Conservation (phyloP, 2,329 filamentous ascomycete genomes). For the Colletotrichum neosansevieriae region DNA sequence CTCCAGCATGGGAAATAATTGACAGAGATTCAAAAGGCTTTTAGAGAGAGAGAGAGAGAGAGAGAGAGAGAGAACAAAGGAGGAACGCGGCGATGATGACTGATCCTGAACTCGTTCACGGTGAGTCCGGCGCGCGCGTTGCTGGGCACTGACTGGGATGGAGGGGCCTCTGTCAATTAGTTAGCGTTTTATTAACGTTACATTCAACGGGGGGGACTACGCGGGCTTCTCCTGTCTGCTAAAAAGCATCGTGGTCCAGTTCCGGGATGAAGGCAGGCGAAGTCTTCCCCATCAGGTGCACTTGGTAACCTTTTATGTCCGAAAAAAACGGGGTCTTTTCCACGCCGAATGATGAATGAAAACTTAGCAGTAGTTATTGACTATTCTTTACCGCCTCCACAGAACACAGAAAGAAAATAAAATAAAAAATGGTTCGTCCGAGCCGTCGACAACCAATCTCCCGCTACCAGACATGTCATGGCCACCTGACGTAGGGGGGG, state of each 20-base stretch:
- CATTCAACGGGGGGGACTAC: conserved; percentile 10
- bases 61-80: too few species aligned
- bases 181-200: conserved; percentile 30
- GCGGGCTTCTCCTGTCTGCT: background rate
- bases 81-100: too few species aligned
- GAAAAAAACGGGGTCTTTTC: too few species aligned
- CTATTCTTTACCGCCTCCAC: too few species aligned
- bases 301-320: too few species aligned
- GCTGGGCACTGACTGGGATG: background rate
- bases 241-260: background rate
- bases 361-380: too few species aligned
- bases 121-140: background rate
- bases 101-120: background rate
- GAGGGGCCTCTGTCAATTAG: conserved; percentile 3
- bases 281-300: background rate
- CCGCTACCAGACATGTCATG: background rate
- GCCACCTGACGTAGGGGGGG: conserved; percentile 4
- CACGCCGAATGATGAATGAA: too few species aligned
- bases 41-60: too few species aligned
- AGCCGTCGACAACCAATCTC: too few species aligned
- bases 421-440: too few species aligned
- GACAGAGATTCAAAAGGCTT: background rate
- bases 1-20: background rate
- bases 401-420: too few species aligned
- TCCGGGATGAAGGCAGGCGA: background rate